These are phyloP conservation scores for Hsuehochloa calcarea DNA, from an alignment of 176 grass and related monocot species.

Conservation along the genomic window DNA sequence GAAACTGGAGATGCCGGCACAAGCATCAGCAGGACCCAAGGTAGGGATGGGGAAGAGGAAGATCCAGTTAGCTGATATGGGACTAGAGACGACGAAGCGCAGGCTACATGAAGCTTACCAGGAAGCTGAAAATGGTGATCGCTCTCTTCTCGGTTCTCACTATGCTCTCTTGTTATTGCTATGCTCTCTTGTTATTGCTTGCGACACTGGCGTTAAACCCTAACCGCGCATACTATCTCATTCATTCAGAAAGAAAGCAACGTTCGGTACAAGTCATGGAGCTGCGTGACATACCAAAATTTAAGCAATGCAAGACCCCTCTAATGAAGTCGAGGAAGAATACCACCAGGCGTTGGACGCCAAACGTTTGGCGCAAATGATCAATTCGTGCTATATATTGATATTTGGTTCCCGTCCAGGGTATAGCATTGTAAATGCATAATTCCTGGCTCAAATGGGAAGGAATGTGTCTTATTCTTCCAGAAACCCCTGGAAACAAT, in stretches of 20 bases:
- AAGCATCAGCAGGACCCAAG: slow-evolving; percentile 7
- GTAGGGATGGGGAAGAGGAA: slow-evolving; percentile 23
- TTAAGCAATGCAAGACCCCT: not conserved
- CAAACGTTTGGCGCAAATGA: not conserved
- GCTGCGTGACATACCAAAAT: slow-evolving; percentile 33
- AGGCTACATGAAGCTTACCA: slow-evolving; percentile 62
- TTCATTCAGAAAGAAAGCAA: slow-evolving; percentile 47
- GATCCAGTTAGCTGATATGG: not conserved
- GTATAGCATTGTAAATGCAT: not conserved
- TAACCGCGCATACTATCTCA: not conserved
- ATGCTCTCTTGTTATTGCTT: not conserved
- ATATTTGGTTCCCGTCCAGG: not conserved
- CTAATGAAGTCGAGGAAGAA: not conserved
- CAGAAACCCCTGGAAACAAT: no score
- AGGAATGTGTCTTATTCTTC: not conserved
- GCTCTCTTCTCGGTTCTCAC: not conserved
- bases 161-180: not conserved
- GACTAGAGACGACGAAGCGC: slow-evolving; percentile 41
- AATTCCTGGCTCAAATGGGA: not conserved
- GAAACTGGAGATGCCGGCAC: slow-evolving; percentile 17
- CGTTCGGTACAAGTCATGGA: slow-evolving; percentile 44
- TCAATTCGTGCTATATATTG: not conserved
- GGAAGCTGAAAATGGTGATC: slow-evolving; percentile 57
- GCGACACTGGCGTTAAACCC: not conserved
- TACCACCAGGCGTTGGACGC: not conserved